Evolutionary conservation across 371 early-diverging fungal species (phyloP).

Genomic region (Dinochytrium kinnereticum): DNA sequence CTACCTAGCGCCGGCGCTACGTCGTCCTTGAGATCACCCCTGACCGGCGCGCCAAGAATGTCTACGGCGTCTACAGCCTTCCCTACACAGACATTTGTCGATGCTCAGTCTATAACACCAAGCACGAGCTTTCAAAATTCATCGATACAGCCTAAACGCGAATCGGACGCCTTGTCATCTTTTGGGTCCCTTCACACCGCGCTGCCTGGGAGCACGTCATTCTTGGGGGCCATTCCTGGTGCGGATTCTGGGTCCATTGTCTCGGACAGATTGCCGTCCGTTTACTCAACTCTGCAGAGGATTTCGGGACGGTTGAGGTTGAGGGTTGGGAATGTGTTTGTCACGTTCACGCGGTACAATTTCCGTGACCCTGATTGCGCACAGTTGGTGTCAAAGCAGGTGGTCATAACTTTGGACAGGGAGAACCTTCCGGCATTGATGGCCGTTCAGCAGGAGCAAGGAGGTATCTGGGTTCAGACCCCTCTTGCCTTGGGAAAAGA

Average conservation of each 20-base stretch:
- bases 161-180: neutral
- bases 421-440: neutral
- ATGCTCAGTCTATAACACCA: neutral
- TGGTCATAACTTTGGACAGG: constrained; percentile 37
- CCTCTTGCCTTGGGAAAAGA: neutral
- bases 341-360: constrained; percentile 68
- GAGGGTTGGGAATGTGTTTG: constrained; percentile 27
- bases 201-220: neutral
- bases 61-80: neutral
- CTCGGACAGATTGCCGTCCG: neutral
- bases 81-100: neutral
- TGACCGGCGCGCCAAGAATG: neutral
- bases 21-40: too few species aligned
- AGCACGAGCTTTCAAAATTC: neutral
- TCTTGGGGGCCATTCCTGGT: neutral
- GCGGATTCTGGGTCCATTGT: neutral
- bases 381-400: constrained; percentile 46
- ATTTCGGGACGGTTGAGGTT: neutral
- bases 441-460: neutral
- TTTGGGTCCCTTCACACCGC: neutral
- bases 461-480: neutral
- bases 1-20: constrained; percentile 11
- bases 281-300: neutral
- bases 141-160: neutral
- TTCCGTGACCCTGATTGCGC: constrained; percentile 78